Conservation (phyloP, 176 grass and related monocot species). For the Avena insularis region DNA sequence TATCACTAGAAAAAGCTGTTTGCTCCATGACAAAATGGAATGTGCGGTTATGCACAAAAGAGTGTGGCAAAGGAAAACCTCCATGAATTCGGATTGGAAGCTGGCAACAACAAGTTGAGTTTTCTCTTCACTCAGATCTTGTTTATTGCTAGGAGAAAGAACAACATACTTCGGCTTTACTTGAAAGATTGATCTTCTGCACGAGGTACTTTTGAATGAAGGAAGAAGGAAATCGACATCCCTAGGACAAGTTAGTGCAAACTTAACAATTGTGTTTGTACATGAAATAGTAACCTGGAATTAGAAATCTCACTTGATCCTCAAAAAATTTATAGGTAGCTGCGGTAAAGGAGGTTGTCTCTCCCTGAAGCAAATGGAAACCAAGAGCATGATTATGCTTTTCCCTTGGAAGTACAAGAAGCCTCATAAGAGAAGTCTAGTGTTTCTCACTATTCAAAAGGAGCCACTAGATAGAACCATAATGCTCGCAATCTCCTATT, state of each 20-base stretch:
- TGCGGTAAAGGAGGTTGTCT: constrained; percentile 61
- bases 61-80: not conserved
- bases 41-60: not conserved
- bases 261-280: constrained; percentile 1
- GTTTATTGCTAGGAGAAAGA: not conserved
- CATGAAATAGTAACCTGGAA: not conserved
- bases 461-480: constrained; percentile 72
- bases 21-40: not conserved
- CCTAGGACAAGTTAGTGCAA: constrained; percentile 29
- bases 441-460: constrained; percentile 65
- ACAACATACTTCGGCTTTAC: constrained; percentile 57
- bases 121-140: constrained; percentile 27
- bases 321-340: constrained; percentile 62
- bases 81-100: not conserved
- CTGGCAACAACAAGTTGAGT: not conserved
- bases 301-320: constrained; percentile 67
- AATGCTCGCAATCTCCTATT: constrained; percentile 61
- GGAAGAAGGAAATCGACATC: constrained; percentile 66
- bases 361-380: constrained; percentile 59
- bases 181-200: constrained; percentile 61
- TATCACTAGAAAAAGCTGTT: not conserved
- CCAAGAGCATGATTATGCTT: constrained; percentile 34
- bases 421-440: constrained; percentile 27
- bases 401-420: constrained; percentile 21
- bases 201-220: constrained; percentile 63